Conservation (phyloP, 257 asterid species). For the Solanum bulbocastanum region DNA sequence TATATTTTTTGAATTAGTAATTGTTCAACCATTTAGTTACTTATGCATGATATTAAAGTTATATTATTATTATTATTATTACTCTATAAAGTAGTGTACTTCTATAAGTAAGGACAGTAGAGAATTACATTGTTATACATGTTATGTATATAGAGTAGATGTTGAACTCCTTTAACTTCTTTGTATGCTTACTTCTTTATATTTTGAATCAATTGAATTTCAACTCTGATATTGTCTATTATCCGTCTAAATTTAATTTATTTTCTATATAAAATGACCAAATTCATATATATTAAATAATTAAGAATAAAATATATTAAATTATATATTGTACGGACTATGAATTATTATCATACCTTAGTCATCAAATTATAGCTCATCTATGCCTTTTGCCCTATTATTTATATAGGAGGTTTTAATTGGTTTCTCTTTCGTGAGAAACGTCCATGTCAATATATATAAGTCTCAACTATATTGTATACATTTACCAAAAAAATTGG, state of each 20-base stretch:
- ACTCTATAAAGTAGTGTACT: too few relatives aligned
- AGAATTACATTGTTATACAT: too few relatives aligned
- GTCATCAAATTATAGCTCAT: neutral
- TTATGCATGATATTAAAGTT: neutral
- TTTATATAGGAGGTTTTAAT: neutral
- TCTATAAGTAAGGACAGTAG: too few relatives aligned
- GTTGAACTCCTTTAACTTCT: accelerated
- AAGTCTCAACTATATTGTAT: neutral
- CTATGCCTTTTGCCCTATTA: neutral
- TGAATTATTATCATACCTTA: neutral
- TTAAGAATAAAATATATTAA: neutral
- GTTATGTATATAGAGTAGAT: too few relatives aligned
- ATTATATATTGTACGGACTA: neutral
- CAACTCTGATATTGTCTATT: too few relatives aligned
- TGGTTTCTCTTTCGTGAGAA: neutral
- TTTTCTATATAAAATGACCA: neutral
- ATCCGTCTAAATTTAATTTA: neutral
- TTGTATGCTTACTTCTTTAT: too few relatives aligned
- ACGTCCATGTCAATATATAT: neutral
- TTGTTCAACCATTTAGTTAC: neutral
- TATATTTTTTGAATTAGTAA: neutral
- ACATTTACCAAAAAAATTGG: too few relatives aligned
- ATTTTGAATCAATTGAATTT: too few relatives aligned
- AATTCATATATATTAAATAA: neutral
- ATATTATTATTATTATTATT: neutral